These are phyloP conservation scores for Aspergillus udagawae DNA, from an alignment of 2,329 filamentous ascomycete species.

Conservation along the genomic window DNA sequence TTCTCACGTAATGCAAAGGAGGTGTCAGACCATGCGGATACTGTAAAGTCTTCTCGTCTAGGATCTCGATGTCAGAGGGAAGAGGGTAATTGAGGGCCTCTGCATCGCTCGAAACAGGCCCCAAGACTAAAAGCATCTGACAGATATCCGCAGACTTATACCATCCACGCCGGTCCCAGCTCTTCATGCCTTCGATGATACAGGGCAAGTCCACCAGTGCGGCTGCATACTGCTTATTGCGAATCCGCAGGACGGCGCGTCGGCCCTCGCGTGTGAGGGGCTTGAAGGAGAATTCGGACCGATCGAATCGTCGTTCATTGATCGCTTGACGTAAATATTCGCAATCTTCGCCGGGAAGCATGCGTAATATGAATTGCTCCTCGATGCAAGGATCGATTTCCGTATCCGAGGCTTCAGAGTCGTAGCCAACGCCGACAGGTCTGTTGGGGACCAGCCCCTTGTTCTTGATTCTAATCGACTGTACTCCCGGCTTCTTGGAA, in stretches of 20 bases:
- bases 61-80: conserved; percentile 62
- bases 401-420: conserved; percentile 89
- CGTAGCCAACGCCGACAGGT: conserved; percentile 82
- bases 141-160: conserved; percentile 86
- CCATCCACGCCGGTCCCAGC: conserved; percentile 82
- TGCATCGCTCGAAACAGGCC: conserved; percentile 61
- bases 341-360: conserved; percentile 79
- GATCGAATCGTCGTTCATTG: conserved; percentile 71
- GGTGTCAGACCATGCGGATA: conserved; percentile 86
- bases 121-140: conserved; percentile 81
- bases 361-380: conserved; percentile 83
- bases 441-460: conserved; percentile 66
- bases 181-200: conserved; percentile 87
- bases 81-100: conserved; percentile 65
- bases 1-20: conserved; percentile 79
- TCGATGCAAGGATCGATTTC: conserved; percentile 86
- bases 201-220: conserved; percentile 79
- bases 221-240: conserved; percentile 69
- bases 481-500: conserved; percentile 36
- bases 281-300: conserved; percentile 73
- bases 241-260: conserved; percentile 67
- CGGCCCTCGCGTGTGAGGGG: conserved; percentile 68
- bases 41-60: conserved; percentile 57
- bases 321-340: conserved; percentile 77
- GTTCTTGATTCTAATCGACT: conserved; percentile 57